Base-by-base conservation (phyloP, 495 filamentous ascomycete genomes). In the Tirmania nivea region DNA sequence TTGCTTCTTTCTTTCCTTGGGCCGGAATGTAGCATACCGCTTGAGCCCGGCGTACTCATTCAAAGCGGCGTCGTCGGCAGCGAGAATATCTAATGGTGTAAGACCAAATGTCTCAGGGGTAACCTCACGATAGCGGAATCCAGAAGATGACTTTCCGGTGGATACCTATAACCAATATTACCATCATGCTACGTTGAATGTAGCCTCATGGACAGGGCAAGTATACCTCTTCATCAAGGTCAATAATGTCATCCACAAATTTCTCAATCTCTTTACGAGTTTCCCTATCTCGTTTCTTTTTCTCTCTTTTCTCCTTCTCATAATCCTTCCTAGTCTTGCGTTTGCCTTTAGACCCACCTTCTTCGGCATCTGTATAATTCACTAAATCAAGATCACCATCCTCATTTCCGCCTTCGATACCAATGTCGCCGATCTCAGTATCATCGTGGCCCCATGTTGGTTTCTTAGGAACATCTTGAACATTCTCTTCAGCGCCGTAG, bases 1-100 rank as follows among this genome's bases (percentile, higher is more conserved):
- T 59, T 79, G 80, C 55, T 69, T 70, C 71, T 96, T 95, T 75
- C 88, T 88, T 60, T 86, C 84, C 1, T 70, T 67, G 63, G 94
- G 87, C 52, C 90, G 75, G 70, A 90, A 97, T 20, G 83, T 69
- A 10, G 90, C 89, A 55, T 94, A 74, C 68, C 94, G 94, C 75
- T 96, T 97, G 59, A 97, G 70, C 10, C 90, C 90, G 12, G 81
- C 89, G 58, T 82, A 95, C 59, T 84, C 71, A 68, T 97, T 97
- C 52, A 97, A 77, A 54, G 84, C 82, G 8, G 76, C 70, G 67
- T 97, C 90, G 7, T 71, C 68, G 9, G 90, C 90, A 69, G 94
- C 81, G 10, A 97, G 75, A 56, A 97, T 95, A 66, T 97, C 90
- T 49, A 78, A 75, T 2, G 89, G 74, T 2, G 83, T 89, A 51